Percentiles rank a stretch among this genome's conserved stretches.
Evolutionary conservation across 441 rosid species (phyloP).

Genomic region (Populus hybrid): DNA sequence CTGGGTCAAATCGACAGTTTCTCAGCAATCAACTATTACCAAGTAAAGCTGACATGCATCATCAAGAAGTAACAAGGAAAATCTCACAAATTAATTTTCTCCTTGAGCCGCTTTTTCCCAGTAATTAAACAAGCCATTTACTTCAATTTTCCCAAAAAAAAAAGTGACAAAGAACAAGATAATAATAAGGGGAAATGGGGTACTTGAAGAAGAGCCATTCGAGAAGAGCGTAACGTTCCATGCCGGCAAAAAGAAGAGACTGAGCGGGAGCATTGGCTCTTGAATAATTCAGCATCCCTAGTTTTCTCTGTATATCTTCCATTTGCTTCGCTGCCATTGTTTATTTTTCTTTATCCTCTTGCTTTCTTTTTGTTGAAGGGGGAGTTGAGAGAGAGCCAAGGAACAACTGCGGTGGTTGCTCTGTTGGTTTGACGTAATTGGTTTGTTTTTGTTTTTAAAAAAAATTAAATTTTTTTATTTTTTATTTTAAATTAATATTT

Average conservation of each 20-base stretch:
- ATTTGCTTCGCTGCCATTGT: conserved; percentile 86
- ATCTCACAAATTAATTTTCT: not conserved
- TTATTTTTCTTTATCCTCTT: not conserved
- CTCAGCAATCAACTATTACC: not conserved
- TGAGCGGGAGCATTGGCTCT: conserved; percentile 93
- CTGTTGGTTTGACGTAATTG: no score
- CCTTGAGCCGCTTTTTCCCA: not conserved
- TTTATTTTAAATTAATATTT: no score
- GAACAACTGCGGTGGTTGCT: no score
- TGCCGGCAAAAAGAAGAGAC: conserved; percentile 96
- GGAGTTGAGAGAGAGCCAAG: no score
- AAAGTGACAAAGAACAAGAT: not conserved
- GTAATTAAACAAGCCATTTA: not conserved
- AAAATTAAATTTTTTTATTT: no score
- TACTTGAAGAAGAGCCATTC: conserved; percentile 98
- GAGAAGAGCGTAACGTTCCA: conserved; percentile 96
- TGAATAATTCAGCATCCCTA: conserved; percentile 57
- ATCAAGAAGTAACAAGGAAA: not conserved
- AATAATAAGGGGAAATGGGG: not conserved
- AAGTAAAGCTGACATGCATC: not conserved
- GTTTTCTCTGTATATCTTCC: conserved; percentile 90
- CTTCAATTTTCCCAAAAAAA: no score
- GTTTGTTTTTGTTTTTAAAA: no score
- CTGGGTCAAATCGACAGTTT: not conserved
- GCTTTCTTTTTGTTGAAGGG: no score